phyloP scores from a whole-genome alignment of 2,329 filamentous ascomycete genomes.

The Clonostachys sp. region DNA sequence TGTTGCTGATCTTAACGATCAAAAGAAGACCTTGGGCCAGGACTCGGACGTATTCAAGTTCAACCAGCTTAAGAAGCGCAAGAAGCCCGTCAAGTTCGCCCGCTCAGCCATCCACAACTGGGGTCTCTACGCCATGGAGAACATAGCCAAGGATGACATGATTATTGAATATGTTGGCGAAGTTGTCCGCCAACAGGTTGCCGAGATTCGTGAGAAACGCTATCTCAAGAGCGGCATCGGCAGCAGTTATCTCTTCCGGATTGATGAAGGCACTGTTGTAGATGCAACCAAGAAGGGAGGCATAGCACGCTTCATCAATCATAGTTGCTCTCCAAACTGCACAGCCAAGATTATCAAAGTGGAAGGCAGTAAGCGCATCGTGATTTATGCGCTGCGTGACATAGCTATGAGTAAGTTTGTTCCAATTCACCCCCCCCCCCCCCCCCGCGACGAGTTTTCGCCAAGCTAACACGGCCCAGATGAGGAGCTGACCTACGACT shows the following conservation, averaged over 20 bases:
- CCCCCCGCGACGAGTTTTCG: constrained; percentile 5
- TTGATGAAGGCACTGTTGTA: constrained; percentile 95
- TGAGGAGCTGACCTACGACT: constrained; percentile 98
- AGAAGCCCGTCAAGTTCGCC: constrained; percentile 98
- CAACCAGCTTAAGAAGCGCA: constrained; percentile 98
- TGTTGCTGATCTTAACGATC: constrained; percentile 90
- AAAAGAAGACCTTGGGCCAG: constrained; percentile 78
- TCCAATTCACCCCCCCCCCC: neutral
- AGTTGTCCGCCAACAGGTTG: constrained; percentile 93
- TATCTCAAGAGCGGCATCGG: constrained; percentile 97
- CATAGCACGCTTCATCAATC: constrained; percentile 97
- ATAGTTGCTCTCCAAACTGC: constrained; percentile 97
- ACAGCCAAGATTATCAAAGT: constrained; percentile 99
- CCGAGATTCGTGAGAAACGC: constrained; percentile 87
- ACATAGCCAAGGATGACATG: constrained; percentile 96
- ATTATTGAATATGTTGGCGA: constrained; percentile 99
- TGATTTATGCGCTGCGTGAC: constrained; percentile 95
- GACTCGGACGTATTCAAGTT: constrained; percentile 93
- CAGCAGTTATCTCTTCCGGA: constrained; percentile 95
- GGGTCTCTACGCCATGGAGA: constrained; percentile 96
- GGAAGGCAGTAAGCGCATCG: constrained; percentile 95
- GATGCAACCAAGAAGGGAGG: constrained; percentile 98
- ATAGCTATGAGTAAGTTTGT: constrained; percentile 83
- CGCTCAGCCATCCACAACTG: constrained; percentile 98
- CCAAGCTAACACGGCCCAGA: constrained; percentile 47